Base-by-base conservation (phyloP, 2,329 filamentous ascomycete genomes). In the Cladophialophora exuberans region DNA sequence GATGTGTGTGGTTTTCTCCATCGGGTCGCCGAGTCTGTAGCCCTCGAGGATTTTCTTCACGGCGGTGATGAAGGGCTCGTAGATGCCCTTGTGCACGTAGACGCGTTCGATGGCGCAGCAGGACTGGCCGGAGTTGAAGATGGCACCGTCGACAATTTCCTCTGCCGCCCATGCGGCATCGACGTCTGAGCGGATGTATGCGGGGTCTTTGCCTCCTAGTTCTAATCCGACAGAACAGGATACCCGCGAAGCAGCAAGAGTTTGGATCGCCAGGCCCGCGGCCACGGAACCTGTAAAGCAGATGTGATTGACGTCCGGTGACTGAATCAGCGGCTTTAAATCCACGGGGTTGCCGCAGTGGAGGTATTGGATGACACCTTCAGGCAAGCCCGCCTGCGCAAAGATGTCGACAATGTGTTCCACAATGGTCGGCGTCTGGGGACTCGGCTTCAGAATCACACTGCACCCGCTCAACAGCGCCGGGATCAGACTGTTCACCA, bases 51-150 rank as follows among this genome's bases (percentile, higher is more conserved):
- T 90, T 53, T 87, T 85, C 72, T 94, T 89, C 10, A 90, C 80
- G 4, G 88, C 89, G 47, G 83, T 79, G 47, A 97, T 80, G 66
- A 97, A 97, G 10, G 83, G 76, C 66, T 96, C 90, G 70, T 97
- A 85, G 45, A 97, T 83, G 64, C 83, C 85, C 67, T 89, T 87
- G 66, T 94, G 85, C 4, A 97, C 92, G 67, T 97, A 97, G 17
- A 97, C 84, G 28, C 93, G 82, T 76, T 97, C 93, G 50, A 97
- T 80, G 20, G 90, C 89, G 74, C 93, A 97, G 79, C 93, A 97
- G 70, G 90, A 96, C 77, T 97, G 93, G n/a, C 93, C 93, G 47
- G 92, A 96, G 76, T 97, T 97, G 80, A 97, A 97, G 54, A 97
- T 79, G n/a, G 91, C 87, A 17, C 93, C 93, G 65, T 97, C 93